Percentiles rank a stretch among this genome's conserved stretches.
These are phyloP conservation scores for Trypanosoma rangeli DNA, from an alignment of 208 protist species.

Conservation along the genomic window DNA sequence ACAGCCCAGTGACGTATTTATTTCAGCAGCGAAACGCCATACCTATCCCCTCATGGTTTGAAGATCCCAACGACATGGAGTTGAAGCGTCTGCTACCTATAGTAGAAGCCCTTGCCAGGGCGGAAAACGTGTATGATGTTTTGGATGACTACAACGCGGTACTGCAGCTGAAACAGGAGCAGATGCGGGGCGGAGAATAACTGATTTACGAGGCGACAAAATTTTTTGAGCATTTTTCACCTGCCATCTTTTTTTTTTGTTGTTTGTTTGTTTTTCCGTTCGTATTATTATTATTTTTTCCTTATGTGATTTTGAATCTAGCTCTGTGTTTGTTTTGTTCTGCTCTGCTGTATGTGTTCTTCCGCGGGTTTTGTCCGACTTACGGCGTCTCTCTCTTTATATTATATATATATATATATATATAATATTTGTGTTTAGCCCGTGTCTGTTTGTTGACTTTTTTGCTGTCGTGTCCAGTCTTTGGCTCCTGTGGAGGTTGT, in stretches of 20 bases:
- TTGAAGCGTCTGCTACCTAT: slow-evolving; percentile 72
- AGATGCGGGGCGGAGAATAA: slow-evolving; percentile 13
- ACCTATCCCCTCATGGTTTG: slow-evolving; percentile 89
- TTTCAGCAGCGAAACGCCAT: slow-evolving; percentile 92
- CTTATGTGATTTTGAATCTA: neutral
- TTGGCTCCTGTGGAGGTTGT: neutral
- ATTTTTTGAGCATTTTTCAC: neutral
- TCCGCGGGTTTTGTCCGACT: neutral
- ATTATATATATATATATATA: slow-evolving; percentile 8
- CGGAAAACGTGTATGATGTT: slow-evolving; percentile 73
- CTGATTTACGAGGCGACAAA: neutral
- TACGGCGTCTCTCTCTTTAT: neutral
- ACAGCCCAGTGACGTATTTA: slow-evolving; percentile 89
- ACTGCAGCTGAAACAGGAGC: slow-evolving; percentile 60
- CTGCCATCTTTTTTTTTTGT: slow-evolving; percentile 10
- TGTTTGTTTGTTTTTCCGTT: slow-evolving; percentile 6
- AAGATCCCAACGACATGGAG: slow-evolving; percentile 71
- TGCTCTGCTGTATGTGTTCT: slow-evolving; percentile 3
- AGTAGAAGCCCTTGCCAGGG: slow-evolving; percentile 67
- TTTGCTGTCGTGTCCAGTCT: neutral
- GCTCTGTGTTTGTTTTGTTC: neutral
- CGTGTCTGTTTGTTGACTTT: slow-evolving; percentile 8
- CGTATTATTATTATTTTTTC: slow-evolving; percentile 7
- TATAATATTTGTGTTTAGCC: neutral
- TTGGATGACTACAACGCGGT: slow-evolving; percentile 84